Conservation (phyloP, 345 rosid species). For the Moringa oleifera region DNA sequence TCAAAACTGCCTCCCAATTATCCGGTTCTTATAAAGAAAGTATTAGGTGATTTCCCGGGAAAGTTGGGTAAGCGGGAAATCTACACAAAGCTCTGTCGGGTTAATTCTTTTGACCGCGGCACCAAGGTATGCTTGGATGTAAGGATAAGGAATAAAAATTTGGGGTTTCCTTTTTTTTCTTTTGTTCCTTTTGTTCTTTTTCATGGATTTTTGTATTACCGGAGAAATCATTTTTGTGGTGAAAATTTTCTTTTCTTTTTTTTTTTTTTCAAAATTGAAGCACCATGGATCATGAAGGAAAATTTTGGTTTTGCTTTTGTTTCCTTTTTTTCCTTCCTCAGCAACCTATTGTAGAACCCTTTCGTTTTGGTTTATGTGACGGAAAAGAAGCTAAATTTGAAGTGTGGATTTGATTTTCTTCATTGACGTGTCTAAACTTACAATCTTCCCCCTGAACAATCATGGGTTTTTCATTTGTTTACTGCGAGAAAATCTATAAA, state of each 20-base stretch:
- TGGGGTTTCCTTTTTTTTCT: constrained; percentile 2
- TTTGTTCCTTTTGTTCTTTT: no score
- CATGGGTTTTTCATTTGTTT: no score
- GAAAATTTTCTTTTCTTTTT: no score
- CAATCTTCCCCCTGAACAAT: no score
- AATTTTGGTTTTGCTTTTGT: no score
- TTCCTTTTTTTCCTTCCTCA: neutral
- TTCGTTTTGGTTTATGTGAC: neutral
- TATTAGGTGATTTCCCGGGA: constrained; percentile 39
- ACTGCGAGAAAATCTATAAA: no score
- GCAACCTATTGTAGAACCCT: neutral
- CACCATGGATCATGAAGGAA: neutral
- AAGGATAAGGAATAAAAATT: neutral
- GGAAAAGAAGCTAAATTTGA: no score
- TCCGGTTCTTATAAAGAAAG: constrained; percentile 36
- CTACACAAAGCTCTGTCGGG: constrained; percentile 54
- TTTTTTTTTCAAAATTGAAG: neutral
- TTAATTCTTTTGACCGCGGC: constrained; percentile 60
- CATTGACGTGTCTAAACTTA: no score
- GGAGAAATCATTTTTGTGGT: no score
- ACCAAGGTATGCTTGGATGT: constrained; percentile 49
- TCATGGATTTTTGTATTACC: no score
- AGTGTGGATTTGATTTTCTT: no score
- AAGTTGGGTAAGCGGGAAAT: constrained; percentile 61
- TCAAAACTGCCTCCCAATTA: constrained; percentile 80